phyloP scores from a whole-genome alignment of 352 stramenopile species.

The Phytophthora meadii region DNA sequence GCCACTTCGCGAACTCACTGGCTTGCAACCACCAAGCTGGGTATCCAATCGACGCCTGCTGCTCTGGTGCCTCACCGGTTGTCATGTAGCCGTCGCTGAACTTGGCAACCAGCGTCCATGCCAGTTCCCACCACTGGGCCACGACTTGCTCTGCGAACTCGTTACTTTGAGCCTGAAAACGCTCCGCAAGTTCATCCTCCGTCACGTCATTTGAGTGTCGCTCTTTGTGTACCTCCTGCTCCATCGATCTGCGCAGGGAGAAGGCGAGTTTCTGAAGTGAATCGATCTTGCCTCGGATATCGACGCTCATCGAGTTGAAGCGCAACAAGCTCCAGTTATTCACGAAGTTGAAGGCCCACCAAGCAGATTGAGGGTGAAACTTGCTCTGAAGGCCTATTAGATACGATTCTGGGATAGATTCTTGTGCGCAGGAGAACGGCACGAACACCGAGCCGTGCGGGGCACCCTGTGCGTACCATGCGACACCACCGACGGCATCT shows the following conservation, averaged over 20 bases:
- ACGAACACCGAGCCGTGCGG: slow-evolving; percentile 81
- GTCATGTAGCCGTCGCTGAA: slow-evolving; percentile 80
- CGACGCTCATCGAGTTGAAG: slow-evolving; percentile 72
- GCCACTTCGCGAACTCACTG: slow-evolving; percentile 71
- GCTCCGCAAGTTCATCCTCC: slow-evolving; percentile 25
- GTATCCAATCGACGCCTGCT: slow-evolving; percentile 66
- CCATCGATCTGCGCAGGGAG: slow-evolving; percentile 24
- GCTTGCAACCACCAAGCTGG: slow-evolving; percentile 64
- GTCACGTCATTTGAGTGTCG: background rate
- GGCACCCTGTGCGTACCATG: slow-evolving; percentile 72
- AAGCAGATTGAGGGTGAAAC: slow-evolving; percentile 72
- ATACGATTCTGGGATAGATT: slow-evolving; percentile 59
- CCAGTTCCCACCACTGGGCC: slow-evolving; percentile 64
- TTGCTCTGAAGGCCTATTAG: slow-evolving; percentile 69
- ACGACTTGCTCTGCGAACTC: slow-evolving; percentile 64
- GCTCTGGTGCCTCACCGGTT: slow-evolving; percentile 54
- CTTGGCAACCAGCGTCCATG: slow-evolving; percentile 73
- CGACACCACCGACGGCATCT: slow-evolving; percentile 56
- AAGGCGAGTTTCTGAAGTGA: slow-evolving; percentile 55
- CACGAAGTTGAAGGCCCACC: slow-evolving; percentile 90
- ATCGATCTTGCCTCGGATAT: slow-evolving; percentile 50
- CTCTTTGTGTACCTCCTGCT: slow-evolving; percentile 9
- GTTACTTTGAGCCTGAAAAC: slow-evolving; percentile 57
- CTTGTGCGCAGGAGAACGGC: slow-evolving; percentile 70
- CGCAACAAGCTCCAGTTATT: slow-evolving; percentile 88